Conservation (phyloP, 2,329 filamentous ascomycete genomes). For the Chaetomiaceae sp. region DNA sequence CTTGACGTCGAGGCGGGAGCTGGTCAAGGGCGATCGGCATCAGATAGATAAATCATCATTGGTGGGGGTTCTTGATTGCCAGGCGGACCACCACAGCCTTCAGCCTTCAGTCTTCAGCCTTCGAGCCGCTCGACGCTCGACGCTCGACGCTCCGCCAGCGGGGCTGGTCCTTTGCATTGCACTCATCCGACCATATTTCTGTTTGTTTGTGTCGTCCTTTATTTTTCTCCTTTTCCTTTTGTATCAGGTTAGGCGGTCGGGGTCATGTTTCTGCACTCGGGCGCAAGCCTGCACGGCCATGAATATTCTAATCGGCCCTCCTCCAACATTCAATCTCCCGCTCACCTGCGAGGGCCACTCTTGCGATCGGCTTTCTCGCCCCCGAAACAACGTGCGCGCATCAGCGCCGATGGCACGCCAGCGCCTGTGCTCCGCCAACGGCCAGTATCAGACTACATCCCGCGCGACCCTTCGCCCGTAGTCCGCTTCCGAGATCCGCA, state of each 20-base stretch:
- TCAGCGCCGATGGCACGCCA: constrained; percentile 7
- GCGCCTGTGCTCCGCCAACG: constrained; percentile 26
- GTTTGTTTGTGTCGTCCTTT: not conserved
- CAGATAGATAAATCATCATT: too few relatives aligned
- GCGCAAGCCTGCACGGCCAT: constrained; percentile 57
- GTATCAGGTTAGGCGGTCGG: not conserved
- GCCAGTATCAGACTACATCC: constrained; percentile 38
- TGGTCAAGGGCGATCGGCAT: not conserved
- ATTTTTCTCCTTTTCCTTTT: not conserved
- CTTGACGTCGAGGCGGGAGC: not conserved
- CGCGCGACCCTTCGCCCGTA: constrained; percentile 36
- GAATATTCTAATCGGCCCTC: constrained; percentile 47
- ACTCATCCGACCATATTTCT: not conserved
- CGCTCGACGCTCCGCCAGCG: too few relatives aligned
- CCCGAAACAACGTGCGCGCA: constrained; percentile 28
- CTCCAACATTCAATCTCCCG: constrained; percentile 31
- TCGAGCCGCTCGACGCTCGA: not conserved
- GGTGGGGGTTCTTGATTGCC: not conserved
- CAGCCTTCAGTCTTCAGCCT: too few relatives aligned
- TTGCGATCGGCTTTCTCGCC: constrained; percentile 41
- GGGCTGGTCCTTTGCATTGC: constrained; percentile 10
- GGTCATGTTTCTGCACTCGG: constrained; percentile 56
- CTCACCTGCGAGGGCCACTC: constrained; percentile 36
- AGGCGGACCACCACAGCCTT: not conserved
- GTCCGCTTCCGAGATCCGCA: constrained; percentile 45